Base-by-base conservation (phyloP, 1,284 basidiomycete species). In the Apiotrichum gamsii region DNA sequence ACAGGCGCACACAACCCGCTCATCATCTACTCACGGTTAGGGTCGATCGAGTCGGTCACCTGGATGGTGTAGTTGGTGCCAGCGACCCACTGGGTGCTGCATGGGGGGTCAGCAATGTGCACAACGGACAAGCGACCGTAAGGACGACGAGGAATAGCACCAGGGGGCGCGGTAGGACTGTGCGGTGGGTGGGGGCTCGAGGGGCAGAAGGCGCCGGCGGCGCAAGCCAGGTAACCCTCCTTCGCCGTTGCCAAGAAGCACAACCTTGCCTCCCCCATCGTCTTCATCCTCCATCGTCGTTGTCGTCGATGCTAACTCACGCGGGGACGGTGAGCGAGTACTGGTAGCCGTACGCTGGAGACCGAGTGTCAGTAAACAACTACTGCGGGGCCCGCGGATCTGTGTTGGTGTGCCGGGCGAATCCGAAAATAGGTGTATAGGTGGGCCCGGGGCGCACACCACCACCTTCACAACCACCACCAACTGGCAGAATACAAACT, bases 1-100 rank as follows among this genome's bases (percentile, higher is more conserved):
- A n/a, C n/a, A n/a, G n/a, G n/a, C n/a, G n/a, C n/a, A n/a, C n/a
- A n/a, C n/a, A n/a, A n/a, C n/a, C n/a, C n/a, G n/a, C n/a, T n/a
- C n/a, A n/a, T n/a, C n/a, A n/a, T n/a, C n/a, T n/a, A n/a, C n/a
- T n/a, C n/a, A n/a, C n/a, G n/a, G n/a, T n/a, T n/a, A n/a, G n/a
- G 67, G 74, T 87, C 84, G 52, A 81, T 45, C 5, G 69, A 56
- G 69, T 83, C 77, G 24, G 81, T 77, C 39, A 88, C 64, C 49
- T 74, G 67, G 63, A 88, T 56, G 31, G 70, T 76, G 70, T 82
- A 88, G 41, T 79, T 78, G 4, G 46, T 45, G 13, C 56, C 56
- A 13, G 65, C 55, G 1, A 45, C 58, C 31, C 28, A 41, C 21
- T 37, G 21, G 25, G 24, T 32, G 4, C 39, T 41, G 25, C 3